Evolutionary conservation across 129 eudicot species (phyloP).

Genomic region (Flaveria brownii): DNA sequence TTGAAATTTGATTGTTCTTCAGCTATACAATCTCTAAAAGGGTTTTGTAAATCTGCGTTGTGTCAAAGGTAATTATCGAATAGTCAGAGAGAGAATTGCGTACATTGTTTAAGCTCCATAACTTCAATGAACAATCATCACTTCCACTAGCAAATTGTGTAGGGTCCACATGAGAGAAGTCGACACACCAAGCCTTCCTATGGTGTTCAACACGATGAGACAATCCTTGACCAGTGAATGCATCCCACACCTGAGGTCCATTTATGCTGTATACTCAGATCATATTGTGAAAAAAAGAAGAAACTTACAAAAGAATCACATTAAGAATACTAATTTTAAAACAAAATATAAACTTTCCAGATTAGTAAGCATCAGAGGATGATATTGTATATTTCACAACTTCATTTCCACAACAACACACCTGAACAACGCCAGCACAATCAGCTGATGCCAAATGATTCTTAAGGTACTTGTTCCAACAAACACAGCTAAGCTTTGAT

Average conservation of each 20-base stretch:
- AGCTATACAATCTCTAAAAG: no score
- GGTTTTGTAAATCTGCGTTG: no score
- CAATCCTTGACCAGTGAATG: constrained; percentile 45
- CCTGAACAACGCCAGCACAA: constrained; percentile 67
- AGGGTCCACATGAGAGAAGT: constrained; percentile 62
- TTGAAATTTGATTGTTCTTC: background rate
- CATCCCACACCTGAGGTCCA: constrained; percentile 59
- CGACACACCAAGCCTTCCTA: constrained; percentile 74
- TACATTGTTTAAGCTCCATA: constrained; percentile 63
- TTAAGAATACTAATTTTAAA: background rate
- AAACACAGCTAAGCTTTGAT: constrained; percentile 55
- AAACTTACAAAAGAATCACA: no score
- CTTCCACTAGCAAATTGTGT: constrained; percentile 58
- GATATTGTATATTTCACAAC: background rate
- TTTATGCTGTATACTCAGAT: background rate
- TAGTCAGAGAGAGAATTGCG: background rate
- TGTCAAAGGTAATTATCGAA: background rate
- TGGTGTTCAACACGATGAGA: constrained; percentile 45
- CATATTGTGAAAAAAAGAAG: background rate
- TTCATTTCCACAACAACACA: constrained; percentile 19
- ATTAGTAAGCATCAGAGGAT: no score
- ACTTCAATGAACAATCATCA: constrained; percentile 59
- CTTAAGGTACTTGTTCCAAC: constrained; percentile 59
- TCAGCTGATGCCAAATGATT: constrained; percentile 64
- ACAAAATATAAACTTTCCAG: background rate